These are phyloP conservation scores for Tuber magnatum DNA, from an alignment of 495 filamentous ascomycete species.

Conservation along the genomic window DNA sequence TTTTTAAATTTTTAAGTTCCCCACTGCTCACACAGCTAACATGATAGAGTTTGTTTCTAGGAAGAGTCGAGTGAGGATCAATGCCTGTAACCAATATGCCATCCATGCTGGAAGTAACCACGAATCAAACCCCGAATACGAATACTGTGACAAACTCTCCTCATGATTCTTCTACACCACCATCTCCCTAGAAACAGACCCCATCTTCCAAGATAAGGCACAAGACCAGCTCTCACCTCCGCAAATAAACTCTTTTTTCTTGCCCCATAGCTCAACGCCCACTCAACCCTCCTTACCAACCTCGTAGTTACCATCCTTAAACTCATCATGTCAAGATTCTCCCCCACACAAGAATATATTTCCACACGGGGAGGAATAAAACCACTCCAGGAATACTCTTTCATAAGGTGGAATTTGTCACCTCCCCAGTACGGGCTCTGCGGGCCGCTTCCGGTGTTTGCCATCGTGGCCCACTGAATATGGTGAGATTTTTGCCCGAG, in stretches of 20 bases:
- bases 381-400: background rate
- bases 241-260: constrained; percentile 3
- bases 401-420: constrained; percentile 19
- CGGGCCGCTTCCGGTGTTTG: constrained; percentile 18
- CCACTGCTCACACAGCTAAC: no score
- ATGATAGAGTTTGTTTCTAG: no score
- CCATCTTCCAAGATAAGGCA: constrained; percentile 17
- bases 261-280: background rate
- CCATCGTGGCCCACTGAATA: background rate
- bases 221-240: constrained; percentile 12
- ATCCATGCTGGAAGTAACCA: no score
- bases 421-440: constrained; percentile 27
- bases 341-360: constrained; percentile 18
- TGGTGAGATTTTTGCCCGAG: constrained; percentile 20
- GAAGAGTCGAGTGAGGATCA: no score
- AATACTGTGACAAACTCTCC: no score
- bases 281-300: no score
- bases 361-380: constrained; percentile 18
- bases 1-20: no score
- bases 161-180: no score
- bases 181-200: constrained; percentile 14
- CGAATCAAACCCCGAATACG: no score
- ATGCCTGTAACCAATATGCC: no score
- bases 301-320: constrained; percentile 15
- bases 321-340: constrained; percentile 18